A percentile compares a stretch with the other conserved stretches of the same genome.
These are phyloP conservation scores for Ophiocordyceps camponoti-leonardi DNA, from an alignment of 2,329 filamentous ascomycete genomes.

Conservation along the genomic window DNA sequence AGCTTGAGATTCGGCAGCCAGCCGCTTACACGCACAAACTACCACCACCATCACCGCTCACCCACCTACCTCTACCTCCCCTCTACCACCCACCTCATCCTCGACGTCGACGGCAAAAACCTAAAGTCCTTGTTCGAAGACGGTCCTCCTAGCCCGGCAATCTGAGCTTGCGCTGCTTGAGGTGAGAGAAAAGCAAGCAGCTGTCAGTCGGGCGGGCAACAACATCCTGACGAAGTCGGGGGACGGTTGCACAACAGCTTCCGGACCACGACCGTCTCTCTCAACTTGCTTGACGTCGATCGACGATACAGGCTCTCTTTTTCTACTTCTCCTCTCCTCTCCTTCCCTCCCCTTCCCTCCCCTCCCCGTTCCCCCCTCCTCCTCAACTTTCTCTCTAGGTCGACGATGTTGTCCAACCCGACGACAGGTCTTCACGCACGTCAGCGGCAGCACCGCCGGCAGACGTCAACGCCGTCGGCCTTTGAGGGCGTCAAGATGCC, in stretches of 20 bases:
- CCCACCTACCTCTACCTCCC: not conserved
- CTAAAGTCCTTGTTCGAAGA: conserved; percentile 26
- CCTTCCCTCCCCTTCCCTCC: not conserved
- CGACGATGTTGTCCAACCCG: conserved; percentile 63
- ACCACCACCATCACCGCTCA: not conserved
- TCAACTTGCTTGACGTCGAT: conserved; percentile 32
- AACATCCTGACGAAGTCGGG: conserved; percentile 2
- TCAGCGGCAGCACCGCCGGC: conserved; percentile 50
- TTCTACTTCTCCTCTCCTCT: conserved; percentile 38
- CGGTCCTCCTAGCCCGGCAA: conserved; percentile 48
- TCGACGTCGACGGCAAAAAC: conserved; percentile 13
- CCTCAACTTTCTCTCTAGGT: conserved; percentile 20
- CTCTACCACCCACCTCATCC: too few relatives aligned
- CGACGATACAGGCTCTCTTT: conserved; percentile 28
- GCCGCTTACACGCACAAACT: conserved; percentile 3
- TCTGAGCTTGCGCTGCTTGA: conserved; percentile 73
- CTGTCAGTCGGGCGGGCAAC: not conserved
- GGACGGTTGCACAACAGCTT: conserved; percentile 15
- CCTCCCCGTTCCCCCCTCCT: not conserved
- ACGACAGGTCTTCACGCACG: conserved; percentile 51
- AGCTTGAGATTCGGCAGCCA: conserved; percentile 10
- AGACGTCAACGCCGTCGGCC: conserved; percentile 68
- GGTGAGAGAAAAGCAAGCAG: conserved; percentile 28
- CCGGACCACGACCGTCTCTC: conserved; percentile 30
- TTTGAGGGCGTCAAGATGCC: conserved; percentile 59